Conservation (phyloP, 2,329 filamentous ascomycete genomes). For the Amesomyces nigricolor region DNA sequence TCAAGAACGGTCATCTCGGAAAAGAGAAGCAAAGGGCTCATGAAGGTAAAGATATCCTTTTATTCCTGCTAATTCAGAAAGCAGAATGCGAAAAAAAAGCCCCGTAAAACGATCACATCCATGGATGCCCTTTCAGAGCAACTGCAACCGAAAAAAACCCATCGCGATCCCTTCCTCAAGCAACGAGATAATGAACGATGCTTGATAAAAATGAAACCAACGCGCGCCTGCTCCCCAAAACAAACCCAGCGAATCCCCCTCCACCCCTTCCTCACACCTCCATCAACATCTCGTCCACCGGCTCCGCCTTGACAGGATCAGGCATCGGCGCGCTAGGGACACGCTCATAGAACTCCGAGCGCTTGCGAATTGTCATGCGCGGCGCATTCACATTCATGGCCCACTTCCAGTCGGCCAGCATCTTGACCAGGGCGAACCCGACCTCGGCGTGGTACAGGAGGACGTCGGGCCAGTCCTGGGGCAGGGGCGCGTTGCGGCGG, state of each 20-base stretch:
- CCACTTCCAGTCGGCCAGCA: constrained; percentile 26
- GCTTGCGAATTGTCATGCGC: constrained; percentile 21
- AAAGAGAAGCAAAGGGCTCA: no score
- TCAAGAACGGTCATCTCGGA: no score
- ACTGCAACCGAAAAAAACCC: neutral
- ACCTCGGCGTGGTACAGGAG: constrained; percentile 13
- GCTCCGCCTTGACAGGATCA: constrained; percentile 8
- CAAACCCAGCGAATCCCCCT: no score
- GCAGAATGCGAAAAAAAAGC: neutral
- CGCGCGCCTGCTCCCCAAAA: neutral
- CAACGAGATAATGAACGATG: no score
- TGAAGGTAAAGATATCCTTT: neutral
- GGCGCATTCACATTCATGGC: constrained; percentile 21
- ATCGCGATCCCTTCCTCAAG: neutral
- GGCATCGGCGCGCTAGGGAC: neutral
- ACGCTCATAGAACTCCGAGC: constrained; percentile 23
- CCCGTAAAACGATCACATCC: neutral
- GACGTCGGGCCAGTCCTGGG: constrained; percentile 19
- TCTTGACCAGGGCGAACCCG: constrained; percentile 19
- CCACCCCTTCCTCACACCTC: neutral
- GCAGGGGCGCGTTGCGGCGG: constrained; percentile 12
- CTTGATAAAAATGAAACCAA: neutral
- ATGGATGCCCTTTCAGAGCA: neutral
- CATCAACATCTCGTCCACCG: neutral
- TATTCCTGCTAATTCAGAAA: neutral